Base-by-base conservation (phyloP, 495 filamentous ascomycete genomes). In the Hyaloscypha bicolor region DNA sequence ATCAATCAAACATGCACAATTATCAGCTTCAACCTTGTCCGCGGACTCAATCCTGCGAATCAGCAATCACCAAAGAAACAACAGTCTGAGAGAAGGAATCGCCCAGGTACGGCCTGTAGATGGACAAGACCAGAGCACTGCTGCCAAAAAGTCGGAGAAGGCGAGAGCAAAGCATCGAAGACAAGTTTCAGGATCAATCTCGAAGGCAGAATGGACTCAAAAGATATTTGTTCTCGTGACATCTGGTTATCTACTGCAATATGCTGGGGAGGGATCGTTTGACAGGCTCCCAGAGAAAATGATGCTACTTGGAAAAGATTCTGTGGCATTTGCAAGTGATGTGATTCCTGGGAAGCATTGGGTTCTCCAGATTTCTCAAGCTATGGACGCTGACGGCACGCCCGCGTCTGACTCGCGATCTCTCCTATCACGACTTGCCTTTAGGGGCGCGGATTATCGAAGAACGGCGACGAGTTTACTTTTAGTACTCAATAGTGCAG, bases 281-380 rank as follows among this genome's bases (percentile, higher is more conserved):
- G 90, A 97, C 74, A 83, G 95, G 56, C 72, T 93, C 0, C 95
- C 95, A 0, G 95, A 99, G 78, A 94, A 91, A 78, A 85, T 95
- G 71, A 79, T 98, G 71, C 89, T 91, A 42, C 80, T 99, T 31
- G 91, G 90, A 2, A 90, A 90, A 65, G 86, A 92, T 21, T 97
- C 95, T 6, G 93, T 93, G 14, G 95, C 95, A 22, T 99, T 96
- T 80, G 95, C 91, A 0, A 97, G 89, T 70, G 95, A 99, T 77
- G 86, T 90, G 3, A 95, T 99, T 68, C 93, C 94, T 0, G 95
- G 95, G 30, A 90, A 89, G 67, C 95, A 94, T 70, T 97, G 90
- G 87, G 95, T 99, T 2, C 73, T 99, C 60, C 95, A 97, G 72
- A 85, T 98, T 16, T 92, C 90, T n/a, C 90, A 94, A 58, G 82